These are phyloP conservation scores for Tephrocybe rancida DNA, from an alignment of 768 basidiomycete species.

Conservation along the genomic window DNA sequence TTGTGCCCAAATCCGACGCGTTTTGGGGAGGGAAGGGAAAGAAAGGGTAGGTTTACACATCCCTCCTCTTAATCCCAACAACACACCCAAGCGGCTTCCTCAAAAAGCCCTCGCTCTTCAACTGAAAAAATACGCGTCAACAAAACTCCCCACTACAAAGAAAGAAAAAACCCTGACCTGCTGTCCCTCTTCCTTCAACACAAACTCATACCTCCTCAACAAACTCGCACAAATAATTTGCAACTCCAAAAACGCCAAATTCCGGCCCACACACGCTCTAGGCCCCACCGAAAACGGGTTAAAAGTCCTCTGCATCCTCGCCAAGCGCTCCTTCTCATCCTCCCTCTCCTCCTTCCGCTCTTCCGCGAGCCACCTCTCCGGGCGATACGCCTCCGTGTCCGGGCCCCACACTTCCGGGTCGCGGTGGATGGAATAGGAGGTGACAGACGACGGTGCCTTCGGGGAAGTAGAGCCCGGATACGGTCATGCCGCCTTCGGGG, in stretches of 20 bases:
- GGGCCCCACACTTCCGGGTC: slow-evolving; percentile 74
- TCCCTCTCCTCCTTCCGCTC: slow-evolving; percentile 29
- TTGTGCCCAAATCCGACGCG: too few species aligned
- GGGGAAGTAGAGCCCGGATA: slow-evolving; percentile 63
- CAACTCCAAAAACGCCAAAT: slow-evolving; percentile 79
- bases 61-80: slow-evolving; percentile 73
- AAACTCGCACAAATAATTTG: slow-evolving; percentile 82
- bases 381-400: slow-evolving; percentile 73
- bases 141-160: slow-evolving; percentile 5
- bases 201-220: slow-evolving; percentile 73
- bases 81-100: slow-evolving; percentile 77
- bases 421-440: slow-evolving; percentile 84
- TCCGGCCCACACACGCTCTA: slow-evolving; percentile 82
- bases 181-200: slow-evolving; percentile 58
- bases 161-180: slow-evolving; percentile 38
- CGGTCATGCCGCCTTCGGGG: slow-evolving; percentile 71
- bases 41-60: slow-evolving; percentile 31
- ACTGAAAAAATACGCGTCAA: slow-evolving; percentile 34
- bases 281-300: slow-evolving; percentile 89
- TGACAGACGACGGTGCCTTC: slow-evolving; percentile 75
- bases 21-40: too few species aligned
- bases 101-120: slow-evolving; percentile 86
- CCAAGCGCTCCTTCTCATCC: slow-evolving; percentile 24
- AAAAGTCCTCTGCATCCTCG: slow-evolving; percentile 68
- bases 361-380: slow-evolving; percentile 84